Percentiles rank a stretch among this genome's conserved stretches.
These are phyloP conservation scores for Candida maltosa DNA, from an alignment of 805 yeast genomes.

Conservation along the genomic window DNA sequence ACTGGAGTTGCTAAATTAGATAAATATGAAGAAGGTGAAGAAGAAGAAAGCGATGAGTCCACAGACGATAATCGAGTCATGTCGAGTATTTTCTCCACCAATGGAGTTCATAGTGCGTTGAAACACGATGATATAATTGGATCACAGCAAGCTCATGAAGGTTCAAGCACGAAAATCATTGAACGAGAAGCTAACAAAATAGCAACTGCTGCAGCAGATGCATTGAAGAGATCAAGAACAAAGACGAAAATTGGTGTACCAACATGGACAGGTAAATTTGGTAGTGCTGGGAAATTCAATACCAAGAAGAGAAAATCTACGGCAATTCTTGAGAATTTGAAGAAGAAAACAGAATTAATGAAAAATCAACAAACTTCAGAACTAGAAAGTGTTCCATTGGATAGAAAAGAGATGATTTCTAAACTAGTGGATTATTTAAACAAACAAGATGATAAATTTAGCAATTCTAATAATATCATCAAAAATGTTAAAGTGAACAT, in stretches of 20 bases:
- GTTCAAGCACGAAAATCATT: slow-evolving; percentile 50
- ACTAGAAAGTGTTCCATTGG: slow-evolving; percentile 19
- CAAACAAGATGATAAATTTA: slow-evolving; percentile 31
- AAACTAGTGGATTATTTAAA: slow-evolving; percentile 39
- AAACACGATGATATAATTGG: slow-evolving; percentile 77
- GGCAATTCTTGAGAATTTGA: slow-evolving; percentile 47
- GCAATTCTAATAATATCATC: slow-evolving; percentile 51
- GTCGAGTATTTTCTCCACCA: slow-evolving; percentile 68
- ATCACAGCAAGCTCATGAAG: slow-evolving; percentile 21
- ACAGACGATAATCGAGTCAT: slow-evolving; percentile 64
- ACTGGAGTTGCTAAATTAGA: slow-evolving; percentile 75
- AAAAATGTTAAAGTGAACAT: slow-evolving; percentile 23
- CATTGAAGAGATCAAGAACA: slow-evolving; percentile 58
- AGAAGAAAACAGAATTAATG: slow-evolving; percentile 36
- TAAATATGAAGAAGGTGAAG: slow-evolving; percentile 47
- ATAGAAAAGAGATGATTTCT: slow-evolving; percentile 22
- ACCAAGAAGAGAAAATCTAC: slow-evolving; percentile 33
- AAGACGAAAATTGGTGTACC: slow-evolving; percentile 73
- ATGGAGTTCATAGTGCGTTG: slow-evolving; percentile 70
- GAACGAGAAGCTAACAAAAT: slow-evolving; percentile 62
- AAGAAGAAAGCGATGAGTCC: slow-evolving; percentile 8
- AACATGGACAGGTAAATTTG: slow-evolving; percentile 95
- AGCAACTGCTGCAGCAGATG: slow-evolving; percentile 51
- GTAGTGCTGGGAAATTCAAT: slow-evolving; percentile 66
- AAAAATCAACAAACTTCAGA: slow-evolving; percentile 21